Conservation (phyloP, 2,329 filamentous ascomycete genomes). For the Apiospora aurea region DNA sequence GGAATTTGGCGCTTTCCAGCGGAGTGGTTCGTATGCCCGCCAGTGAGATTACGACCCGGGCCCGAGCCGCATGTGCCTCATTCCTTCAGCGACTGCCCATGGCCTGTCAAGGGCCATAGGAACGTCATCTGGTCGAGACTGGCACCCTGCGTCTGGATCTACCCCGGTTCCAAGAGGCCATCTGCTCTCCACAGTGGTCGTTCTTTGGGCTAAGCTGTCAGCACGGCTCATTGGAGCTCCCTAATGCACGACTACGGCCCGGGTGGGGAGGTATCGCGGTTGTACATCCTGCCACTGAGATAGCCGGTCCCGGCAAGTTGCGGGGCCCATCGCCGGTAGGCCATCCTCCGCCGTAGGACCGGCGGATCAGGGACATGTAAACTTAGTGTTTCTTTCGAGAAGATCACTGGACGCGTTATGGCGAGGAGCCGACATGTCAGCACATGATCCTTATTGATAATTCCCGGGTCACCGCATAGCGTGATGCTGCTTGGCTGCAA, state of each 20-base stretch:
- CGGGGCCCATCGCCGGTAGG: neutral
- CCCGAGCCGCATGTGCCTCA: slow-evolving; percentile 6
- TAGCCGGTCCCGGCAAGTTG: neutral
- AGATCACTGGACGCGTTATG: neutral
- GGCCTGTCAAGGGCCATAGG: neutral
- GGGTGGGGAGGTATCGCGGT: neutral
- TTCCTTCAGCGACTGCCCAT: neutral
- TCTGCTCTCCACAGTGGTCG: neutral
- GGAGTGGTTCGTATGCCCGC: neutral
- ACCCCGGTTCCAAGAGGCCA: neutral
- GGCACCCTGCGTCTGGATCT: neutral
- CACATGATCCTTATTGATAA: neutral
- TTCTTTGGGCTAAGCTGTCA: neutral
- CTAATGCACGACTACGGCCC: neutral
- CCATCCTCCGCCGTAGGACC: neutral
- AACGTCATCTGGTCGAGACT: neutral
- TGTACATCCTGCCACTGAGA: neutral
- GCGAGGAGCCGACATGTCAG: neutral
- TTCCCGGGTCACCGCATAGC: neutral
- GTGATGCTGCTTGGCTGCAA: neutral
- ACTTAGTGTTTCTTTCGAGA: neutral
- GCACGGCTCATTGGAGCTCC: neutral
- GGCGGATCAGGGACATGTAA: neutral
- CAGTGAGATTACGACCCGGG: neutral
- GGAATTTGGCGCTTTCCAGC: neutral